Evolutionary conservation across 179 eudicot species (phyloP).

Genomic region (Dionaea muscipula): DNA sequence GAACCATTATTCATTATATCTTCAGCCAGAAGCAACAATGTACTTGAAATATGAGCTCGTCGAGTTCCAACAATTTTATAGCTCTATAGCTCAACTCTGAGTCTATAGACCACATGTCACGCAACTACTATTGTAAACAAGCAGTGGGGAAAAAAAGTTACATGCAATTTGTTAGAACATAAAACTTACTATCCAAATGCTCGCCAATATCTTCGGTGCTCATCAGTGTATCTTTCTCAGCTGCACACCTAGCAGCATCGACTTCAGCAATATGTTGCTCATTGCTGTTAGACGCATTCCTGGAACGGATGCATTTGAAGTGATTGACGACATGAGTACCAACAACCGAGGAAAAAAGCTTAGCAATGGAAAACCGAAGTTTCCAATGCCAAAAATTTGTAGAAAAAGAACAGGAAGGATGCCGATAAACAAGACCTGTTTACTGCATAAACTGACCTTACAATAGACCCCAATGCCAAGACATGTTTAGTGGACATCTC

Average conservation of each 20-base stretch:
- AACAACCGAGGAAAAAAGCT: not conserved
- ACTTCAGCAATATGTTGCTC: slow-evolving; percentile 62
- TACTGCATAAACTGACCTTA: slow-evolving; percentile 49
- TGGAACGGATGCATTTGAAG: slow-evolving; percentile 9
- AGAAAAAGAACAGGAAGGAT: no score
- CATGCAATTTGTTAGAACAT: no score
- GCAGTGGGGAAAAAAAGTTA: no score
- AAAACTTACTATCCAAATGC: slow-evolving; percentile 36
- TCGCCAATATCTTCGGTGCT: slow-evolving; percentile 44
- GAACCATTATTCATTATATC: not conserved
- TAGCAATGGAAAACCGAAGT: no score
- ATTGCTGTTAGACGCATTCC: slow-evolving; percentile 45
- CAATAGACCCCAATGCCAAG: slow-evolving; percentile 37
- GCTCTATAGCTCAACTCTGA: no score
- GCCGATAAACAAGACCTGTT: not conserved
- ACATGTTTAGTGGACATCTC: slow-evolving; percentile 47
- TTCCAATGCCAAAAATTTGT: not conserved
- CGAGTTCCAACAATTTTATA: no score
- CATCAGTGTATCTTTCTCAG: slow-evolving; percentile 47
- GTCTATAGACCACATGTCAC: no score
- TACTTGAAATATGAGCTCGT: no score
- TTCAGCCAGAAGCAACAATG: no score
- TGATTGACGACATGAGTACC: no score
- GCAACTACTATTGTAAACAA: no score
- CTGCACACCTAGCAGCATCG: slow-evolving; percentile 43